phyloP scores from a whole-genome alignment of 306 rosid species.

The Ceratonia siliqua region DNA sequence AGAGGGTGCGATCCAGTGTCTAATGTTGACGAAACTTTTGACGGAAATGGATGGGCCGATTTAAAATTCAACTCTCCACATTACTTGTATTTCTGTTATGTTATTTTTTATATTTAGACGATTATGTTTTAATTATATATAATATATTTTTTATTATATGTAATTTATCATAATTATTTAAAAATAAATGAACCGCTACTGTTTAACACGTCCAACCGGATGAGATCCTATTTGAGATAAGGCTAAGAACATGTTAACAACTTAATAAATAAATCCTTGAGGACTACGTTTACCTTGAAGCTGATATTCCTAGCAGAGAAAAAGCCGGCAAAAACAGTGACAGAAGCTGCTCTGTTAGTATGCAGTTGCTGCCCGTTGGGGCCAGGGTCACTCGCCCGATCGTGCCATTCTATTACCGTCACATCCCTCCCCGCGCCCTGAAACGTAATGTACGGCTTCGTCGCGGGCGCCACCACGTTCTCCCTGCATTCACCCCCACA shows the following conservation, averaged over 20 bases:
- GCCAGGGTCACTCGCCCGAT: slow-evolving; percentile 66
- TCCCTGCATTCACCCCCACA: slow-evolving; percentile 47
- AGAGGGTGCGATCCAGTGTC: slow-evolving; percentile 72
- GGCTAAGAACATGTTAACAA: no score
- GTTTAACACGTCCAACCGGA: no score
- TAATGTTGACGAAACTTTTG: slow-evolving; percentile 72
- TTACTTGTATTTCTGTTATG: no score
- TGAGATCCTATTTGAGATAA: no score
- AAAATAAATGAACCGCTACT: no score
- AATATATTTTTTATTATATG: no score
- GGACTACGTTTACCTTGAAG: slow-evolving; percentile 56
- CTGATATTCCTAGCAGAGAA: slow-evolving; percentile 74
- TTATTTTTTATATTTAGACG: no score
- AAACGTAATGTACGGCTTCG: slow-evolving; percentile 71
- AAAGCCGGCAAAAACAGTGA: slow-evolving; percentile 61
- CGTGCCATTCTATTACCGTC: slow-evolving; percentile 81
- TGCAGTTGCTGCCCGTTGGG: slow-evolving; percentile 70
- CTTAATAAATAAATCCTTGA: no score
- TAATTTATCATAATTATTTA: no score
- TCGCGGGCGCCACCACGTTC: slow-evolving; percentile 70
- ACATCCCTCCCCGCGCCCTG: slow-evolving; percentile 65
- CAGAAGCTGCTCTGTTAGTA: slow-evolving; percentile 79
- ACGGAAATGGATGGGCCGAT: slow-evolving; percentile 64
- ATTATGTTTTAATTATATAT: no score
- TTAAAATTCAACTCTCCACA: slow-evolving; percentile 54